A percentile compares a stretch with the other conserved stretches of the same genome.
Conservation (phyloP, 129 eudicot genomes). For the Ambrosia artemisiifolia region DNA sequence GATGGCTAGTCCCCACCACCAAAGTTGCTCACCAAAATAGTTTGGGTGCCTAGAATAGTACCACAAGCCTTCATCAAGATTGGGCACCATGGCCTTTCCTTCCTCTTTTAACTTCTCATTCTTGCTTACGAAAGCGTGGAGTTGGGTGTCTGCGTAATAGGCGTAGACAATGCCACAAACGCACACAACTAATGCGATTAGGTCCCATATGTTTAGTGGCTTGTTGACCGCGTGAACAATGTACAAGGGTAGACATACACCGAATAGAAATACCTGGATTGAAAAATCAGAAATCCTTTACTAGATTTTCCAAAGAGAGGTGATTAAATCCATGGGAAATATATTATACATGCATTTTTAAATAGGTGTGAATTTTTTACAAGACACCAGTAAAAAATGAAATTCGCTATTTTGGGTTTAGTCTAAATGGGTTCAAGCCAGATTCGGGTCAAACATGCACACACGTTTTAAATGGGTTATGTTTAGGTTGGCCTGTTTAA, state of each 20-base stretch:
- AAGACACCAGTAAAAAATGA: too few species aligned
- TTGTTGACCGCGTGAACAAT: slow-evolving; percentile 51
- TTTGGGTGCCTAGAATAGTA: slow-evolving; percentile 86
- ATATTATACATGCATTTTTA: too few species aligned
- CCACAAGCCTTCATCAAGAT: slow-evolving; percentile 82
- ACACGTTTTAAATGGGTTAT: too few species aligned
- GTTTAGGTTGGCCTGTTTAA: too few species aligned
- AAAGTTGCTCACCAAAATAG: slow-evolving; percentile 90
- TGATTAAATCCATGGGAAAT: background rate
- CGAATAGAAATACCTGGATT: slow-evolving; percentile 68
- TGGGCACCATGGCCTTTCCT: slow-evolving; percentile 51
- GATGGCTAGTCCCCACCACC: slow-evolving; percentile 98
- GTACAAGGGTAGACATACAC: slow-evolving; percentile 68
- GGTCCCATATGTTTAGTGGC: slow-evolving; percentile 62
- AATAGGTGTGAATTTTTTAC: too few species aligned
- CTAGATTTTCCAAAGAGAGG: background rate
- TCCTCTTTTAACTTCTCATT: slow-evolving; percentile 53
- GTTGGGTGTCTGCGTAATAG: slow-evolving; percentile 80
- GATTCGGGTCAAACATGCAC: too few species aligned
- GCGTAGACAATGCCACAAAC: slow-evolving; percentile 59
- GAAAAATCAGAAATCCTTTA: background rate
- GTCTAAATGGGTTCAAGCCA: too few species aligned
- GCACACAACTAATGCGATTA: slow-evolving; percentile 47
- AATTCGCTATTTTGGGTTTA: too few species aligned
- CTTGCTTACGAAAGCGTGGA: slow-evolving; percentile 52